A percentile compares a stretch with the other conserved stretches of the same genome.
These are phyloP conservation scores for Globisporangium barbulae DNA, from an alignment of 352 stramenopile species.

Conservation along the genomic window DNA sequence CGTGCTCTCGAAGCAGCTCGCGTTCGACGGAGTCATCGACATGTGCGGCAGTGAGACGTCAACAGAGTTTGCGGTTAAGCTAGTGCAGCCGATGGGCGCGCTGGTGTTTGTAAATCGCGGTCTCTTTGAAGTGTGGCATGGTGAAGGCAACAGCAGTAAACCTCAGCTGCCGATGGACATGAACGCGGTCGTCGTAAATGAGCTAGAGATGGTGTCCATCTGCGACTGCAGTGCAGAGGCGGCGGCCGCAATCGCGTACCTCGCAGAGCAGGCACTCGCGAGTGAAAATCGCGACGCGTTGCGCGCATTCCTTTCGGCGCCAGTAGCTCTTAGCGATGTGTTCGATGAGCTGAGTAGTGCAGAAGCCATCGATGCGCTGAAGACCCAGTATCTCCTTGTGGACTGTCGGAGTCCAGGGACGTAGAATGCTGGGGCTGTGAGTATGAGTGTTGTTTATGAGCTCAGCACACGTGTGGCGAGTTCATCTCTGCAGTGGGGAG, in stretches of 20 bases:
- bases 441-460: neutral
- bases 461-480: too few relatives aligned
- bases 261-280: conserved; percentile 22
- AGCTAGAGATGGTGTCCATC: conserved; percentile 45
- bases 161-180: conserved; percentile 48
- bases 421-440: neutral
- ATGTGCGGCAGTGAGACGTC: conserved; percentile 45
- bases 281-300: conserved; percentile 8
- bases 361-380: neutral
- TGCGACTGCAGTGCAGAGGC: conserved; percentile 31
- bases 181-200: conserved; percentile 68
- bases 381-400: neutral
- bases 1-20: conserved; percentile 14
- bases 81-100: conserved; percentile 47
- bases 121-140: conserved; percentile 24
- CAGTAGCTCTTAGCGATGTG: conserved; percentile 8
- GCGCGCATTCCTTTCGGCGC: conserved; percentile 3
- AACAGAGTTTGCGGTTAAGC: conserved; percentile 32
- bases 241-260: conserved; percentile 41
- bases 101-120: conserved; percentile 36
- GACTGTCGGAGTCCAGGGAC: neutral
- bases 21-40: conserved; percentile 51
- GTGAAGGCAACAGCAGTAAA: neutral
- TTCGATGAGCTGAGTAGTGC: neutral
- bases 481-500: too few relatives aligned